phyloP scores from a whole-genome alignment of 2,329 filamentous ascomycete genomes.

The Talaromyces sp. region DNA sequence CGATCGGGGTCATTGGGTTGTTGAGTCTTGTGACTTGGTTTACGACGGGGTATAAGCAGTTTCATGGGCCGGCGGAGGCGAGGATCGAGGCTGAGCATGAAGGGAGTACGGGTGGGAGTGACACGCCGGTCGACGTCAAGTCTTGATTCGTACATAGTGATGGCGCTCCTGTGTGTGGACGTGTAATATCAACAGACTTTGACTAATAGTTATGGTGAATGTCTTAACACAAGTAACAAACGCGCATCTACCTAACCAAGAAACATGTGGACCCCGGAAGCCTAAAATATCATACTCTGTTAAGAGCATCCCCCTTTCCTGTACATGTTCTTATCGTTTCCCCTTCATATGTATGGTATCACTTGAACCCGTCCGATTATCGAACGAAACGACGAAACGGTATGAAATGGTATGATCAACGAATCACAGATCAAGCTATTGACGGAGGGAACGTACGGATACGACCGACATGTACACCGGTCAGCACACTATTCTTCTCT shows the following conservation, averaged over 20 bases:
- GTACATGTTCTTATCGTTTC: background rate
- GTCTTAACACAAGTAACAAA: background rate
- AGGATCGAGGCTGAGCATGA: background rate
- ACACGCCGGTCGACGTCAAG: constrained; percentile 7
- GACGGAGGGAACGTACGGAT: background rate
- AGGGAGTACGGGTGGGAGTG: background rate
- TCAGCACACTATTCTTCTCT: background rate
- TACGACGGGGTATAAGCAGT: constrained; percentile 48
- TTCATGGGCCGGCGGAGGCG: constrained; percentile 44
- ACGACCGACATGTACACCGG: background rate
- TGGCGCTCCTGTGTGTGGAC: background rate
- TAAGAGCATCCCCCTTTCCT: background rate
- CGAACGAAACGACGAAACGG: background rate
- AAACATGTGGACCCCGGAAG: background rate
- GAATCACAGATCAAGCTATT: constrained; percentile 1
- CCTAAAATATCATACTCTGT: background rate
- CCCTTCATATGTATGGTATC: background rate
- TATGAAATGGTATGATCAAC: background rate
- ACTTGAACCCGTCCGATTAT: background rate
- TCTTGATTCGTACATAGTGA: background rate
- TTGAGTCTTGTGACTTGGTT: constrained; percentile 52
- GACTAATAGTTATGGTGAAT: background rate
- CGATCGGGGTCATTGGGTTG: constrained; percentile 53
- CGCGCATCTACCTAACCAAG: background rate
- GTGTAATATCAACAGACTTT: background rate